Evolutionary conservation across 148 eudicot species (phyloP).

Genomic region (Amaranthus palmeri): DNA sequence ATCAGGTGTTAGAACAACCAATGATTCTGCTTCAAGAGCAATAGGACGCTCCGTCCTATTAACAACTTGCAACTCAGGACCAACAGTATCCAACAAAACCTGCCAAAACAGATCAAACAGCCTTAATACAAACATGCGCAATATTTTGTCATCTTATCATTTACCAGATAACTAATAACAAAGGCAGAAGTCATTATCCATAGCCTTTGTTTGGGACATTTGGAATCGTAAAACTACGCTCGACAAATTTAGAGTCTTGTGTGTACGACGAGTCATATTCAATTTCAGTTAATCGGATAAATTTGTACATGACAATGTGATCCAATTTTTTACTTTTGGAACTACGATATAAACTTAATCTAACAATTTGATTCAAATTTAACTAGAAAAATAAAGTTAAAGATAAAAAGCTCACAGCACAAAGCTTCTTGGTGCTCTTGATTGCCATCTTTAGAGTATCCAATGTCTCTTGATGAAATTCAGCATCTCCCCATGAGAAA

Average conservation of each 20-base stretch:
- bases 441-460: slow-evolving; percentile 71
- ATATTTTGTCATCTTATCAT: neutral
- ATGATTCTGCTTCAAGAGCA: slow-evolving; percentile 44
- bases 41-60: slow-evolving; percentile 55
- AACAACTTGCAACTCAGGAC: slow-evolving; percentile 76
- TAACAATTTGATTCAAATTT: no score
- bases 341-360: no score
- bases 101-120: slow-evolving; percentile 13
- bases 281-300: no score
- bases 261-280: no score
- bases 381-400: neutral
- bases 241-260: no score
- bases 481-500: slow-evolving; percentile 79
- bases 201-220: no score
- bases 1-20: slow-evolving; percentile 63
- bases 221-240: no score
- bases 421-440: slow-evolving; percentile 72
- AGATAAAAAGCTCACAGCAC: slow-evolving; percentile 58
- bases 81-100: slow-evolving; percentile 86
- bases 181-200: no score
- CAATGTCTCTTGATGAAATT: slow-evolving; percentile 78
- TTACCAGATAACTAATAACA: no score
- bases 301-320: no score
- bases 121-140: neutral
- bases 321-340: no score